phyloP scores from a whole-genome alignment of 148 eudicot genomes.

The Mesembryanthemum crystallinum region DNA sequence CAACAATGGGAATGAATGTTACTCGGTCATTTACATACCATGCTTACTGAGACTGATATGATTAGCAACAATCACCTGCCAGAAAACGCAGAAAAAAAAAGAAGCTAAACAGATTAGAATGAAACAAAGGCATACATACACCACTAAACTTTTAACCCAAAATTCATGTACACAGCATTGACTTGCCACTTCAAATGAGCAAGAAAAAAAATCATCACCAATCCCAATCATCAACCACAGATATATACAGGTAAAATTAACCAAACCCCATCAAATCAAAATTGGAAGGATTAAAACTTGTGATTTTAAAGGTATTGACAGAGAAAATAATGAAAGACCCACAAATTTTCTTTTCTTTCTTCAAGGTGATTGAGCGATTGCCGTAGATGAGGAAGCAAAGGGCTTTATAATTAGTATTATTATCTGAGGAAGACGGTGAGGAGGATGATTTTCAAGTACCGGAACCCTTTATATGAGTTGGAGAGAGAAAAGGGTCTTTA shows the following conservation, averaged over 20 bases:
- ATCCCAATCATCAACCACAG: not conserved
- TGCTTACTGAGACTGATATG: not conserved
- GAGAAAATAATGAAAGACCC: not conserved
- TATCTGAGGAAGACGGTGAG: slow-evolving; percentile 15
- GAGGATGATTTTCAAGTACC: slow-evolving; percentile 16
- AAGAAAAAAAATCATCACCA: not conserved
- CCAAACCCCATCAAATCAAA: not conserved
- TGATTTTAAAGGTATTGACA: not conserved
- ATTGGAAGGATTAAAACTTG: not conserved
- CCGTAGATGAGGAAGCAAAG: not conserved
- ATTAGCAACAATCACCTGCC: slow-evolving; percentile 22
- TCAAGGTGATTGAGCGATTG: not conserved
- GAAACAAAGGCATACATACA: not conserved
- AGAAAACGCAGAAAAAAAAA: not conserved
- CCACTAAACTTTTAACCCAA: not conserved
- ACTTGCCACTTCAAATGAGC: not conserved
- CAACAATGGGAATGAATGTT: slow-evolving; percentile 5
- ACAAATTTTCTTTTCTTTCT: not conserved
- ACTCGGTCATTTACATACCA: slow-evolving; percentile 21
- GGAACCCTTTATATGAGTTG: slow-evolving; percentile 12
- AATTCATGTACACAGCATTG: not conserved
- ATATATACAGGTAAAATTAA: not conserved
- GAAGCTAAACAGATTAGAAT: not conserved
- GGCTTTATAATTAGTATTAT: not conserved
- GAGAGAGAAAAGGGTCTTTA: slow-evolving; percentile 10